Percentiles rank a stretch among this genome's conserved stretches.
Conservation (phyloP, 305 asterid genomes). For the Caryopteris hybrid region DNA sequence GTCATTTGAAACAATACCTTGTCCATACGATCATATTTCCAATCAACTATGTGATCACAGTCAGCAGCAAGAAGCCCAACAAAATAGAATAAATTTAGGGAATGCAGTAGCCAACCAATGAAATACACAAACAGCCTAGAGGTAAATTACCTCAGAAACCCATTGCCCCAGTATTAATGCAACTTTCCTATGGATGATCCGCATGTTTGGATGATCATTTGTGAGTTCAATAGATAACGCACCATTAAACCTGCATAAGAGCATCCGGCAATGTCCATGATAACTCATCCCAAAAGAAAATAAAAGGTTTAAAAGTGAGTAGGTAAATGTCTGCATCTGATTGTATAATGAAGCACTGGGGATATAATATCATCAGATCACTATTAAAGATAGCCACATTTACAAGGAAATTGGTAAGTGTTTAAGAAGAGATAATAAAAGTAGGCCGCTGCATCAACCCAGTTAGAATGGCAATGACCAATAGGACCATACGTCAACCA, state of each 20-base stretch:
- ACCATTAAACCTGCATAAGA: conserved; percentile 81
- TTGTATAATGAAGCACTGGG: neutral
- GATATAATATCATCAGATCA: conserved; percentile 6
- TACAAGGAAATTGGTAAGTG: neutral
- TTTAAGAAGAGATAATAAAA: conserved; percentile 6
- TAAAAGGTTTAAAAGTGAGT: conserved; percentile 1
- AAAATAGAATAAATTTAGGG: conserved; percentile 5
- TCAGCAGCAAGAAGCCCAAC: conserved; percentile 12
- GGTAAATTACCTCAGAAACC: conserved; percentile 85
- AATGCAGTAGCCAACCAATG: neutral
- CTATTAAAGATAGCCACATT: conserved; percentile 8
- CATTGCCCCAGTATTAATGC: conserved; percentile 96
- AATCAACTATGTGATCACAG: conserved; percentile 11
- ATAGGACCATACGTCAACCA: neutral
- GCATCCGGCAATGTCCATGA: conserved; percentile 12
- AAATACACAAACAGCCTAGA: conserved; percentile 2
- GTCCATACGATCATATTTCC: conserved; percentile 2
- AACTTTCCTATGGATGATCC: conserved; percentile 91
- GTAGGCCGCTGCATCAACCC: neutral
- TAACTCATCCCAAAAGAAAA: conserved; percentile 8
- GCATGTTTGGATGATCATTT: conserved; percentile 84
- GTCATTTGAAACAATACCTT: conserved; percentile 7
- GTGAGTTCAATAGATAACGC: conserved; percentile 84
- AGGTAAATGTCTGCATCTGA: neutral
- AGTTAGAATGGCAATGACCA: conserved; percentile 7